phyloP scores from a whole-genome alignment of 305 asterid genomes.

The Fraxinus greggii region DNA sequence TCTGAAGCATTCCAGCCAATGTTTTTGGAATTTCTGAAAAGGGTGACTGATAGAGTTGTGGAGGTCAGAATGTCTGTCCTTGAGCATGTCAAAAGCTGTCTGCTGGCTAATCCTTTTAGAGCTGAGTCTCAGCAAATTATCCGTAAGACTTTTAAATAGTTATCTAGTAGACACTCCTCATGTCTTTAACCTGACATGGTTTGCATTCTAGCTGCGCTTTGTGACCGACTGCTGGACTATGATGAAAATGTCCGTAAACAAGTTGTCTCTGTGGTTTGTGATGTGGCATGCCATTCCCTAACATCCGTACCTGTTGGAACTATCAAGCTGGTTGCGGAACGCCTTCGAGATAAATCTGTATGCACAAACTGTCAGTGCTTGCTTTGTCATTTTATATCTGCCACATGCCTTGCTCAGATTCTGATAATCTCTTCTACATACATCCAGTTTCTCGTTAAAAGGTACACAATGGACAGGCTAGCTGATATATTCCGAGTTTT shows the following conservation, averaged over 20 bases:
- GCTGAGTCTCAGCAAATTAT: conserved; percentile 75
- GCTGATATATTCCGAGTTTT: conserved; percentile 77
- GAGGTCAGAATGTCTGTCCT: conserved; percentile 69
- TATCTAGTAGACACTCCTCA: conserved; percentile 9
- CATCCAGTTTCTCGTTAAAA: conserved; percentile 79
- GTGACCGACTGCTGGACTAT: conserved; percentile 85
- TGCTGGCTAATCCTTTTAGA: conserved; percentile 69
- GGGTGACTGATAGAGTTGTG: conserved; percentile 77
- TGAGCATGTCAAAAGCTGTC: conserved; percentile 68
- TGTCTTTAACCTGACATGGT: conserved; percentile 33
- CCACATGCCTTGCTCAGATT: conserved; percentile 18
- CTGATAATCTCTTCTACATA: conserved; percentile 30
- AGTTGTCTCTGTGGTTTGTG: conserved; percentile 86
- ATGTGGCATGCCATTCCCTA: conserved; percentile 66
- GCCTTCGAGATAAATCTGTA: conserved; percentile 96
- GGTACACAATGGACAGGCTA: conserved; percentile 86
- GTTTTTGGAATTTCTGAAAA: conserved; percentile 78
- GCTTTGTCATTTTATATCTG: conserved; percentile 10
- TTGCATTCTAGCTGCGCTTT: conserved; percentile 68
- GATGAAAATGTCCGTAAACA: conserved; percentile 93
- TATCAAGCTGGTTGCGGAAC: conserved; percentile 84
- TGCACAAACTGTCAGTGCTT: conserved; percentile 29
- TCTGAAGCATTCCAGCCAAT: conserved; percentile 81
- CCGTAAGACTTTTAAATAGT: conserved; percentile 48
- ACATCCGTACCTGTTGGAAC: conserved; percentile 65